These are phyloP conservation scores for Zygotorulaspora chibaensis DNA, from an alignment of 805 yeast genomes.

Conservation along the genomic window DNA sequence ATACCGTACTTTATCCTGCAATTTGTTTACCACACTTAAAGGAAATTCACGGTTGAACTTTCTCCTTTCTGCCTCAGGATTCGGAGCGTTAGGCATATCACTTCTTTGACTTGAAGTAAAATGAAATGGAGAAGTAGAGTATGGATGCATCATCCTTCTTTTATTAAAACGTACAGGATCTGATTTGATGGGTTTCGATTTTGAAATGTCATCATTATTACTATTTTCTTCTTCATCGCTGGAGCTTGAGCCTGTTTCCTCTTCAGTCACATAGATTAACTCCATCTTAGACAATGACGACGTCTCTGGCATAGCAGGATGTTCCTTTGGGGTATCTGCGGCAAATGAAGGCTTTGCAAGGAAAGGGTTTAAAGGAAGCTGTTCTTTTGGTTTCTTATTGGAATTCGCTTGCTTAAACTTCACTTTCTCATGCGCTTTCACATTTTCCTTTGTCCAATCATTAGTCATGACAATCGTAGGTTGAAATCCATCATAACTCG, in stretches of 20 bases:
- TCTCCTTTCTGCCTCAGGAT: conserved; percentile 17
- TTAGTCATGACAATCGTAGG: too few species aligned
- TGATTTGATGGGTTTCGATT: neutral
- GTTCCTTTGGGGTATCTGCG: too few species aligned
- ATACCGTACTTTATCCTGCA: conserved; percentile 8
- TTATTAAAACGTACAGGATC: neutral
- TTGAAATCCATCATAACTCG: too few species aligned
- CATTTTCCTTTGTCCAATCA: too few species aligned
- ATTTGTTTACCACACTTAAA: conserved; percentile 9
- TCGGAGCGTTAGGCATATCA: conserved; percentile 1
- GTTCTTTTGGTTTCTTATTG: too few species aligned
- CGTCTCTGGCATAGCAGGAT: too few species aligned
- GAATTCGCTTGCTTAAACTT: too few species aligned
- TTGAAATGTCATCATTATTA: neutral
- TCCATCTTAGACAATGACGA: conserved; percentile 11
- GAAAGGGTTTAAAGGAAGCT: too few species aligned
- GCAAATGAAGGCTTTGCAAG: too few species aligned
- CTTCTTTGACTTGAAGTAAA: conserved; percentile 3
- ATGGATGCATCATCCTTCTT: neutral
- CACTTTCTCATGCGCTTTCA: too few species aligned
- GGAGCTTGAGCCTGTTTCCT: conserved; percentile 6
- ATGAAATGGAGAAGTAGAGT: neutral
- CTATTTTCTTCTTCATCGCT: conserved; percentile 3
- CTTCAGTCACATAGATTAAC: conserved; percentile 13
- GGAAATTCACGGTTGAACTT: conserved; percentile 19